Percentiles rank a stretch among this genome's conserved stretches.
Evolutionary conservation across 169 alveolate species (phyloP).

Genomic region (Cyclospora cayetanensis): DNA sequence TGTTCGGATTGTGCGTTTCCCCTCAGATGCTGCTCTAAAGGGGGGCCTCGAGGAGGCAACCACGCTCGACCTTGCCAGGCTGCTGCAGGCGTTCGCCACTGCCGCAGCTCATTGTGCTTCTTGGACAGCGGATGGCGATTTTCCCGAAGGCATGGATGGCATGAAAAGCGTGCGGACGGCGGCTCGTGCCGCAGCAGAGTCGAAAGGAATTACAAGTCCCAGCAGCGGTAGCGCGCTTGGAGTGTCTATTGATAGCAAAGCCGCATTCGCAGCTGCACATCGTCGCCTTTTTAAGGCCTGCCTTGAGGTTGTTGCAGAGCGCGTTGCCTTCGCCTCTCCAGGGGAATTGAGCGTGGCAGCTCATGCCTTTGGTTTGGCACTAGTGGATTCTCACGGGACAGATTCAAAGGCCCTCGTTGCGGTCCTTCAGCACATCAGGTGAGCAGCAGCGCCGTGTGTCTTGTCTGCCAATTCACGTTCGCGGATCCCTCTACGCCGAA

Average conservation of each 20-base stretch:
- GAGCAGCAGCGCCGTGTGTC: background rate
- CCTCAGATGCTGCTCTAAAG: background rate
- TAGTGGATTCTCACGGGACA: background rate
- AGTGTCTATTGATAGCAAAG: background rate
- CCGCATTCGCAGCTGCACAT: background rate
- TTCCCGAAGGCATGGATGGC: background rate
- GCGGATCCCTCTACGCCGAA: no score
- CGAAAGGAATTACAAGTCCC: background rate
- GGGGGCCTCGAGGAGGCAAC: slow-evolving; percentile 16
- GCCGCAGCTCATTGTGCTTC: slow-evolving; percentile 3
- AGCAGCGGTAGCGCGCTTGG: no score
- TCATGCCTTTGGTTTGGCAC: slow-evolving; percentile 22
- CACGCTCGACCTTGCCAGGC: background rate
- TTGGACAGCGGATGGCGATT: background rate
- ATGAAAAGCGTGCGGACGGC: background rate
- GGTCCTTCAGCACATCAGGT: slow-evolving; percentile 25
- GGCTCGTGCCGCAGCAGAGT: slow-evolving; percentile 10
- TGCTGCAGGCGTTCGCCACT: slow-evolving; percentile 57
- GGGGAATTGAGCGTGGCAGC: slow-evolving; percentile 27
- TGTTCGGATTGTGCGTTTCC: background rate
- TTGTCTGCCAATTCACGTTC: no score
- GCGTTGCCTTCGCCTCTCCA: background rate
- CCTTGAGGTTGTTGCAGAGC: background rate
- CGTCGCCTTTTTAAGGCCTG: slow-evolving; percentile 9
- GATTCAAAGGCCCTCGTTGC: background rate